These are phyloP conservation scores for Calocybe gambosa DNA, from an alignment of 1,284 basidiomycete species.

Conservation along the genomic window DNA sequence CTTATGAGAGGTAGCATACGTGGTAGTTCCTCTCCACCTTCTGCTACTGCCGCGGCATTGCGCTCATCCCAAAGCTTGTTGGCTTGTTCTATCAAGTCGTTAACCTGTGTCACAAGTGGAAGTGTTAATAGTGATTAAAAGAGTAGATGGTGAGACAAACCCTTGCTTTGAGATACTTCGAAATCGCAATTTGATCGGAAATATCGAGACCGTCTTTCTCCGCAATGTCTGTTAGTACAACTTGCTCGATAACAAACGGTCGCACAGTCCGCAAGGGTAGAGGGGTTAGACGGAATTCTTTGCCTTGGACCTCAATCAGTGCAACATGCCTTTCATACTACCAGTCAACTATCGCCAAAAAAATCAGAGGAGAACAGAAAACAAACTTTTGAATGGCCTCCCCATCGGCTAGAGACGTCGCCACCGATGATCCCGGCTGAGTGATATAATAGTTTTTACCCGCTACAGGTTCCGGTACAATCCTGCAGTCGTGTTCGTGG, in stretches of 20 bases:
- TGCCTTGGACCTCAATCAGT: conserved; percentile 78
- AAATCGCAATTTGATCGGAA: conserved; percentile 69
- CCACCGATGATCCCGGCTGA: conserved; percentile 94
- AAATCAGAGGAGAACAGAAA: conserved; percentile 3
- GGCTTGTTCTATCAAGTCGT: conserved; percentile 73
- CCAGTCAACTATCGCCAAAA: conserved; percentile 7
- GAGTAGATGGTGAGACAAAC: conserved; percentile 30
- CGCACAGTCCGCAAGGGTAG: conserved; percentile 88
- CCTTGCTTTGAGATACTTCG: conserved; percentile 70
- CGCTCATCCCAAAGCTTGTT: conserved; percentile 75
- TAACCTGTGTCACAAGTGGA: conserved; percentile 45
- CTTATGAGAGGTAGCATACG: conserved; percentile 87
- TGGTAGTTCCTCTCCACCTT: conserved; percentile 63
- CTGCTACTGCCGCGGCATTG: conserved; percentile 56
- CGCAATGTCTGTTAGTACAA: conserved; percentile 69
- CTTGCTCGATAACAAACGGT: conserved; percentile 90
- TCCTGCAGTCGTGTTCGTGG: conserved; percentile 97
- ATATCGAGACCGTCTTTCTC: conserved; percentile 74
- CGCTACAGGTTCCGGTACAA: conserved; percentile 84
- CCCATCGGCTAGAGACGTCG: conserved; percentile 88
- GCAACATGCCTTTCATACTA: conserved; percentile 72
- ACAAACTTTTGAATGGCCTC: conserved; percentile 84
- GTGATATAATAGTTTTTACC: conserved; percentile 90
- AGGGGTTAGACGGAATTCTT: conserved; percentile 81
- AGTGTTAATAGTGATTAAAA: neutral